These are phyloP conservation scores for Kitagawia praeruptora DNA, from an alignment of 129 eudicot species.

Conservation along the genomic window DNA sequence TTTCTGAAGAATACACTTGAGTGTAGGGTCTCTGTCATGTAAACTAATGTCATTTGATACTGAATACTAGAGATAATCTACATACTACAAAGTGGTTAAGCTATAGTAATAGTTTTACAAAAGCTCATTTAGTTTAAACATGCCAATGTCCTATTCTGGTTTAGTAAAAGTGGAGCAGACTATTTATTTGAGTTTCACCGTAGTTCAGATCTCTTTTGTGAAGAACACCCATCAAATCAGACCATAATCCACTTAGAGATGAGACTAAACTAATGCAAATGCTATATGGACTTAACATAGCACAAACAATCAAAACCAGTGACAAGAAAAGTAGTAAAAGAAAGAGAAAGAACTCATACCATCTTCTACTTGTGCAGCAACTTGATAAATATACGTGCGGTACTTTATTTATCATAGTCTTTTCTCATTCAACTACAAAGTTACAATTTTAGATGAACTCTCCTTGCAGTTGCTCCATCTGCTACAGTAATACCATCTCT, in stretches of 20 bases:
- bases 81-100: background rate
- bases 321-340: background rate
- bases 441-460: too few relatives aligned
- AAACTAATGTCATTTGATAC: background rate
- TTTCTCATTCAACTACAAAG: too few relatives aligned
- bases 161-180: background rate
- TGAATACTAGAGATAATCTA: background rate
- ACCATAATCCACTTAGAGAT: background rate
- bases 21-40: background rate
- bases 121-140: background rate
- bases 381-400: too few relatives aligned
- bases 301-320: background rate
- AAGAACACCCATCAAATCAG: background rate
- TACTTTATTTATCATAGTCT: too few relatives aligned
- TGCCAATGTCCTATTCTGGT: background rate
- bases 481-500: too few relatives aligned
- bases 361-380: constrained; percentile 31
- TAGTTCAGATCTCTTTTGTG: constrained; percentile 4
- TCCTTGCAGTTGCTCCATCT: too few relatives aligned
- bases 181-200: background rate
- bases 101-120: background rate
- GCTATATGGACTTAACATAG: background rate
- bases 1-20: background rate
- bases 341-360: constrained; percentile 21
- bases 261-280: background rate